A percentile compares a stretch with the other conserved stretches of the same genome.
These are phyloP conservation scores for Fusarium multiceps DNA, from an alignment of 2,329 filamentous ascomycete genomes.

Conservation along the genomic window DNA sequence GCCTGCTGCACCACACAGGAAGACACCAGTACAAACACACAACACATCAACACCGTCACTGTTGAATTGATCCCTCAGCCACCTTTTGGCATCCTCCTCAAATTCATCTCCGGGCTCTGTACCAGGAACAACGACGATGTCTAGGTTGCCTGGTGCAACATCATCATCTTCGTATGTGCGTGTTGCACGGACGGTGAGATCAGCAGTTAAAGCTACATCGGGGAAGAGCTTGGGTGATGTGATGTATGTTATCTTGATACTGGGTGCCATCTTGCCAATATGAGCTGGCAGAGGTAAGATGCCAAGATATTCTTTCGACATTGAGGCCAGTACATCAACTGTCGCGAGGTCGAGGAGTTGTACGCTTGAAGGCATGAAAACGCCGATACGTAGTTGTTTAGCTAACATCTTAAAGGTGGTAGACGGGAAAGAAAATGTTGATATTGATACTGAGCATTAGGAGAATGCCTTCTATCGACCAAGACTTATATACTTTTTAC, in stretches of 20 bases:
- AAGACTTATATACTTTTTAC: neutral
- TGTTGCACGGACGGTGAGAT: conserved; percentile 53
- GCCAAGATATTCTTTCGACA: conserved; percentile 59
- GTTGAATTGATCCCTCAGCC: conserved; percentile 56
- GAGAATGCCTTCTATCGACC: neutral
- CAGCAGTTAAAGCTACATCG: conserved; percentile 57
- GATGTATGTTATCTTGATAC: conserved; percentile 60
- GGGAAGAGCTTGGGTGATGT: conserved; percentile 51
- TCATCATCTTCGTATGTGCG: conserved; percentile 58
- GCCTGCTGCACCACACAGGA: conserved; percentile 61
- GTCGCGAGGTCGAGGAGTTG: conserved; percentile 64
- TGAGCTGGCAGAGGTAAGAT: conserved; percentile 50
- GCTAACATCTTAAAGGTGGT: conserved; percentile 26
- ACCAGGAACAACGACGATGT: conserved; percentile 64
- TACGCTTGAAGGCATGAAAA: conserved; percentile 60
- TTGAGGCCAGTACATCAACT: conserved; percentile 61
- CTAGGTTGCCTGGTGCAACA: conserved; percentile 62
- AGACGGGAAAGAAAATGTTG: neutral
- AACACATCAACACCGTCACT: conserved; percentile 59
- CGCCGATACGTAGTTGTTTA: conserved; percentile 57
- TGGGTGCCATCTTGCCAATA: conserved; percentile 56
- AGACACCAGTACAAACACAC: conserved; percentile 63
- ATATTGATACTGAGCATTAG: neutral
- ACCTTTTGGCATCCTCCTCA: conserved; percentile 52
- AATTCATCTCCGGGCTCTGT: conserved; percentile 55